Percentiles rank a stretch among this genome's conserved stretches.
Evolutionary conservation across 768 basidiomycete genomes (phyloP).

Genomic region (Pisolithus tinctorius): DNA sequence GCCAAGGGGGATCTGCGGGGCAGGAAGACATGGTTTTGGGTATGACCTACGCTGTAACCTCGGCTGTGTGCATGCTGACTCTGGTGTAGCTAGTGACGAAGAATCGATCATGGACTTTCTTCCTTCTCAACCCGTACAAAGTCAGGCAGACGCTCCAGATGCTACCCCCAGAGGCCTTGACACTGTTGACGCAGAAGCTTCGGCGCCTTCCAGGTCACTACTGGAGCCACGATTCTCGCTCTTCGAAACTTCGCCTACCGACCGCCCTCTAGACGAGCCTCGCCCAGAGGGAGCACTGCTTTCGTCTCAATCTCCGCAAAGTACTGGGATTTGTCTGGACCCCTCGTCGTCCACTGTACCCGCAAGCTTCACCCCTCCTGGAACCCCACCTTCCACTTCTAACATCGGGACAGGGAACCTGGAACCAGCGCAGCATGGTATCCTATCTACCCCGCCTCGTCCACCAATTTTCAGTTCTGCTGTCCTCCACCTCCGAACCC

Average conservation of each 20-base stretch:
- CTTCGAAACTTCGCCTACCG: slow-evolving; percentile 1
- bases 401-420: slow-evolving; percentile 1
- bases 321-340: neutral
- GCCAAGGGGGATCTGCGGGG: slow-evolving; percentile 14
- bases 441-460: slow-evolving; percentile 44
- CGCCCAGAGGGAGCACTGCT: slow-evolving; percentile 10
- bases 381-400: slow-evolving; percentile 14
- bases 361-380: slow-evolving; percentile 19
- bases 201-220: slow-evolving; percentile 16
- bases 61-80: neutral
- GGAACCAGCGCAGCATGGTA: slow-evolving; percentile 12
- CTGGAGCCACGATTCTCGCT: slow-evolving; percentile 12
- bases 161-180: slow-evolving; percentile 11
- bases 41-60: slow-evolving; percentile 4
- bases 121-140: slow-evolving; percentile 21
- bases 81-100: slow-evolving; percentile 32
- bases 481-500: slow-evolving; percentile 49
- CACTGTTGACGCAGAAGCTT: slow-evolving; percentile 24
- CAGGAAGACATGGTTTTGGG: slow-evolving; percentile 16
- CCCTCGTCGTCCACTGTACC: neutral
- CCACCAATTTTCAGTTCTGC: slow-evolving; percentile 34
- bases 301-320: neutral
- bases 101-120: slow-evolving; percentile 20
- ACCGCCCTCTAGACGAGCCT: slow-evolving; percentile 4
- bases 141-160: slow-evolving; percentile 14